These are phyloP conservation scores for Luzula sylvatica DNA, from an alignment of 176 grass and related monocot species.

Conservation along the genomic window DNA sequence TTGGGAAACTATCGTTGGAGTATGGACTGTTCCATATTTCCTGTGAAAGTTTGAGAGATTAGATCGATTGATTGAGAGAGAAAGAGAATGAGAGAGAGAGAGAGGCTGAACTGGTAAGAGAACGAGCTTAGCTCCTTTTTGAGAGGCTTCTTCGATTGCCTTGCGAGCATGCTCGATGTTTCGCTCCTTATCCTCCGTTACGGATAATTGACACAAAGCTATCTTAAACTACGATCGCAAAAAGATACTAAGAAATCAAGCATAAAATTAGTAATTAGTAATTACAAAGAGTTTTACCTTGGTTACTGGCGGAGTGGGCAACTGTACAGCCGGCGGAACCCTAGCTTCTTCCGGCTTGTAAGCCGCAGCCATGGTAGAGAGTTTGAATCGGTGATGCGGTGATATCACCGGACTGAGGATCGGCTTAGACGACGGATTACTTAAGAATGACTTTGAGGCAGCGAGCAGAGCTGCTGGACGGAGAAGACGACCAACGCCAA, in stretches of 20 bases:
- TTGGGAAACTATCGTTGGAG: conserved; percentile 83
- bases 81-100: background rate
- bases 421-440: background rate
- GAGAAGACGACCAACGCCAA: background rate
- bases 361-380: conserved; percentile 35
- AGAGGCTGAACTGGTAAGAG: conserved; percentile 48
- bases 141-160: conserved; percentile 57
- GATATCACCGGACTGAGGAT: conserved; percentile 2
- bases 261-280: background rate
- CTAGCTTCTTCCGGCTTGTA: conserved; percentile 46
- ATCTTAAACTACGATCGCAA: conserved; percentile 66
- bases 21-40: conserved; percentile 97
- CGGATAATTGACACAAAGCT: conserved; percentile 81
- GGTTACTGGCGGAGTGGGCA: conserved; percentile 41
- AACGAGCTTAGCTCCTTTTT: conserved; percentile 79
- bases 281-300: conserved; percentile 22
- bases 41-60: conserved; percentile 25
- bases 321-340: conserved; percentile 36
- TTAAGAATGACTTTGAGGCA: background rate
- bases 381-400: background rate
- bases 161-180: conserved; percentile 71
- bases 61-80: conserved; percentile 1
- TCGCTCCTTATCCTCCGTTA: conserved; percentile 66
- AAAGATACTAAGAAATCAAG: conserved; percentile 12
- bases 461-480: background rate